Conservation (phyloP, 306 rosid genomes). For the Sicyos edulis region DNA sequence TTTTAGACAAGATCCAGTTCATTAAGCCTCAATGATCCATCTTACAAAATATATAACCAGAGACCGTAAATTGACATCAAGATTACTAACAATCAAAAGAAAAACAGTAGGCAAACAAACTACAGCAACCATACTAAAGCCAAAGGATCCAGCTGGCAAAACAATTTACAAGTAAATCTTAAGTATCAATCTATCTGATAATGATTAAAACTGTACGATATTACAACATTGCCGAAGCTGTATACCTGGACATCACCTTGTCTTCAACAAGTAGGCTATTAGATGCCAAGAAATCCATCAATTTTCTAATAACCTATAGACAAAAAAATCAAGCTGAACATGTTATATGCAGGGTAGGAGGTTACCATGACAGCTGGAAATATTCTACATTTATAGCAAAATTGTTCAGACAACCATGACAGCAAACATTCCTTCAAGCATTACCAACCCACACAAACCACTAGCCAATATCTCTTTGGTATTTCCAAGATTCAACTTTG, state of each 20-base stretch:
- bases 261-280: conserved; percentile 50
- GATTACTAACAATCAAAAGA: neutral
- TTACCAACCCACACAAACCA: neutral
- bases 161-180: neutral
- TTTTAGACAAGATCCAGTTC: neutral
- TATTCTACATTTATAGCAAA: neutral
- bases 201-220: neutral
- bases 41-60: neutral
- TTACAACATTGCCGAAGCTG: neutral
- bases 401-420: neutral
- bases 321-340: conserved; percentile 24
- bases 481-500: neutral
- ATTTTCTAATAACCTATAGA: conserved; percentile 64
- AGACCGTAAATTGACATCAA: neutral
- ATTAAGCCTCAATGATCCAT: conserved; percentile 1
- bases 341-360: conserved; percentile 19
- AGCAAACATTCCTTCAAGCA: neutral
- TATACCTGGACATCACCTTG: conserved; percentile 62
- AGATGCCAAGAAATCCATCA: conserved; percentile 68
- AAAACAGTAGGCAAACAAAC: neutral
- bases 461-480: neutral
- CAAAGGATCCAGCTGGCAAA: neutral
- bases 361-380: neutral
- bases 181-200: neutral
- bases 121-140: conserved; percentile 4